phyloP scores from a whole-genome alignment of 192 early-diverging fungal species.

The Borealophlyctis nickersoniae region DNA sequence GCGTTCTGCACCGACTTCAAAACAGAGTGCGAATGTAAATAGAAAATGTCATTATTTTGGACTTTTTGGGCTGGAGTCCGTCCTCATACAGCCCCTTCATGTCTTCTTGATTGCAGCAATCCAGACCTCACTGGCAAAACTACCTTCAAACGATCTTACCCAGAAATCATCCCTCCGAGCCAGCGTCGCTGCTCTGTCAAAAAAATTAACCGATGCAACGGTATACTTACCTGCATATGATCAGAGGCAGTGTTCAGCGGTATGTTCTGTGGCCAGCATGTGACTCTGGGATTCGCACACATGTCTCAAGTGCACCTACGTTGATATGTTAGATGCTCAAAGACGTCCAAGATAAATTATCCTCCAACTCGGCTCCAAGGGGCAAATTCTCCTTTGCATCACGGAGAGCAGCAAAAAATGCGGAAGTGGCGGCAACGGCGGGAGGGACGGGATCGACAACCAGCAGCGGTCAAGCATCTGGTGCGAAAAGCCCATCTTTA shows the following conservation, averaged over 20 bases:
- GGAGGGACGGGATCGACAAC: not conserved
- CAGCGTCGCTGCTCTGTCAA: constrained; percentile 55
- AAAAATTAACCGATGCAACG: constrained; percentile 59
- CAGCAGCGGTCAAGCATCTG: not conserved
- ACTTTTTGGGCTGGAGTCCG: not conserved
- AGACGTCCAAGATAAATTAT: constrained; percentile 44
- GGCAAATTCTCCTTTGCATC: constrained; percentile 56
- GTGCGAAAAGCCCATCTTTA: too few relatives aligned
- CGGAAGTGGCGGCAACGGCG: not conserved
- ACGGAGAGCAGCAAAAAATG: not conserved
- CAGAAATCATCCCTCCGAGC: constrained; percentile 1
- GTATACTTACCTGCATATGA: constrained; percentile 67
- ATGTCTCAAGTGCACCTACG: too few relatives aligned
- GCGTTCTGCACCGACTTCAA: constrained; percentile 20
- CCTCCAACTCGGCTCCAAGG: constrained; percentile 32
- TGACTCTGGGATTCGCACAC: too few relatives aligned
- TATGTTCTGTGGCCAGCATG: too few relatives aligned
- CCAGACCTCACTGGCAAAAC: not conserved
- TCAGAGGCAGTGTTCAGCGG: constrained; percentile 57
- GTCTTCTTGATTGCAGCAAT: not conserved
- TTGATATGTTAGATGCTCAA: too few relatives aligned
- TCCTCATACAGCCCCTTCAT: too few relatives aligned
- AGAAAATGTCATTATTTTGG: not conserved
- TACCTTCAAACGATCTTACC: not conserved
- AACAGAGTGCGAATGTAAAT: not conserved